Evolutionary conservation across 2,329 filamentous ascomycete species (phyloP).

Genomic region (Penicillium hordei): DNA sequence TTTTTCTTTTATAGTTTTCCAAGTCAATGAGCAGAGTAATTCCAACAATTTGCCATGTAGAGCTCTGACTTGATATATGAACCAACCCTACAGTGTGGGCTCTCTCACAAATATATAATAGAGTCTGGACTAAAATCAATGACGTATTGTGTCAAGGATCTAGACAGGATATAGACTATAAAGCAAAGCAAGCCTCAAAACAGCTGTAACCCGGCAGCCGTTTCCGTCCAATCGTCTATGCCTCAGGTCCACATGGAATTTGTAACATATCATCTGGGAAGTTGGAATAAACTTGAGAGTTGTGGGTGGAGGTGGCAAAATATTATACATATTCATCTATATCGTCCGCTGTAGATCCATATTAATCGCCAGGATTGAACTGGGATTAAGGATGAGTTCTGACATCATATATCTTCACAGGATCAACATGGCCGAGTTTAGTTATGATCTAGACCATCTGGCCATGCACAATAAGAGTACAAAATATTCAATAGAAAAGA

Average conservation of each 20-base stretch:
- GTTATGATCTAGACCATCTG: background rate
- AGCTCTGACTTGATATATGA: background rate
- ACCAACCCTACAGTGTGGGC: background rate
- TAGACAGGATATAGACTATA: background rate
- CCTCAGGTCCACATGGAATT: background rate
- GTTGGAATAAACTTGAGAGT: background rate
- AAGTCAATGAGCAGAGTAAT: background rate
- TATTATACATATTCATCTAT: background rate
- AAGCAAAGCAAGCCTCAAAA: background rate
- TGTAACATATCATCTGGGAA: background rate
- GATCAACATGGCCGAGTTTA: background rate
- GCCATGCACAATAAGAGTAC: background rate
- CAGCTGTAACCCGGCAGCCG: slow-evolving; percentile 6
- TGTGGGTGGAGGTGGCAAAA: background rate
- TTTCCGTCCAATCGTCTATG: slow-evolving; percentile 4
- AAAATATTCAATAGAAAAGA: too few species aligned
- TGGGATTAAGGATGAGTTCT: background rate
- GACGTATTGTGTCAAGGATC: background rate
- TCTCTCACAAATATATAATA: background rate
- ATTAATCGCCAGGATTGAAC: background rate
- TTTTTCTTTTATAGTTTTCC: background rate
- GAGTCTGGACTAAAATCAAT: slow-evolving; percentile 8
- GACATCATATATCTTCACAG: background rate
- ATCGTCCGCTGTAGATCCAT: background rate
- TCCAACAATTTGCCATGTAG: background rate